A percentile compares a stretch with the other conserved stretches of the same genome.
These are phyloP conservation scores for Orychophragmus violaceus DNA, from an alignment of 345 rosid genomes.

Conservation along the genomic window DNA sequence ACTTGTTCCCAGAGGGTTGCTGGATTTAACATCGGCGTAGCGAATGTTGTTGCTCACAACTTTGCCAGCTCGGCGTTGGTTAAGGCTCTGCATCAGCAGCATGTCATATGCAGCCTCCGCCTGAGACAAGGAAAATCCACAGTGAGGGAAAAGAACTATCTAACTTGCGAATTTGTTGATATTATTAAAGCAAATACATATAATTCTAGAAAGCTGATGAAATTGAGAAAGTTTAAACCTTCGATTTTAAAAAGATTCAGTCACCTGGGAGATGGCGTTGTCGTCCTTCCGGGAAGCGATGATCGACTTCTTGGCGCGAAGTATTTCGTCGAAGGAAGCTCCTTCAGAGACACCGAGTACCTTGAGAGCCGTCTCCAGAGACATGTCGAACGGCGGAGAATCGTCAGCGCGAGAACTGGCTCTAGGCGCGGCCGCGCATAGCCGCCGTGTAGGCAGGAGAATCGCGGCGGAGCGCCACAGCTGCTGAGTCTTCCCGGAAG, in stretches of 20 bases:
- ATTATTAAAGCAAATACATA: no score
- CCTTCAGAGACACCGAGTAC: conserved; percentile 87
- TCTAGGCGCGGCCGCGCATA: conserved; percentile 24
- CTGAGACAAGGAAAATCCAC: conserved; percentile 30
- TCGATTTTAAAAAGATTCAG: no score
- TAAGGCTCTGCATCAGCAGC: conserved; percentile 89
- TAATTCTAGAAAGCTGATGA: no score
- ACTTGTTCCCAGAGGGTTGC: conserved; percentile 39
- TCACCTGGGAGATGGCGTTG: conserved; percentile 66
- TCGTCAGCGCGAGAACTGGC: conserved; percentile 83
- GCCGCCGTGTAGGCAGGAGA: conserved; percentile 35
- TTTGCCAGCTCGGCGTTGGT: conserved; percentile 88
- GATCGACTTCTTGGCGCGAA: conserved; percentile 81
- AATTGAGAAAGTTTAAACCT: no score
- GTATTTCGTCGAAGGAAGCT: conserved; percentile 87
- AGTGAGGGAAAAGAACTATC: no score
- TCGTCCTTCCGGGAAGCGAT: conserved; percentile 70
- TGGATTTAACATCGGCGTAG: conserved; percentile 86
- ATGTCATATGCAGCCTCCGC: conserved; percentile 95
- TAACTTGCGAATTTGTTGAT: background rate
- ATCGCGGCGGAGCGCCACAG: conserved; percentile 36
- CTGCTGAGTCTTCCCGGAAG: conserved; percentile 29
- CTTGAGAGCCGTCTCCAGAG: conserved; percentile 83
- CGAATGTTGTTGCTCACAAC: conserved; percentile 63
- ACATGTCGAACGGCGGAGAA: conserved; percentile 92